Evolutionary conservation across 257 asterid genomes (phyloP).

Genomic region (Petunia axillaris): DNA sequence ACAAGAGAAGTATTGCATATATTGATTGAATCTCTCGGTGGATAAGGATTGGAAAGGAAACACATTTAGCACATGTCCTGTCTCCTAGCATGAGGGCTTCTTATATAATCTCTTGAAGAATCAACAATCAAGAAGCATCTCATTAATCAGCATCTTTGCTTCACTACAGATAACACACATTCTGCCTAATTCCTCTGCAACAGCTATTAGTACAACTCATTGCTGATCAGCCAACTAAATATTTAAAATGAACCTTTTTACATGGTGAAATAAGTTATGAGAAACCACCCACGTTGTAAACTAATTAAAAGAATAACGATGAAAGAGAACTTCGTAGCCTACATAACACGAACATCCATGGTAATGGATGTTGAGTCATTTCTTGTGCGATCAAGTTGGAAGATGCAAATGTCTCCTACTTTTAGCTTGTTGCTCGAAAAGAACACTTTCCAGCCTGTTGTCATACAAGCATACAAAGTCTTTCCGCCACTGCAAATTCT

Average conservation of each 20-base stretch:
- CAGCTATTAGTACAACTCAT: not conserved
- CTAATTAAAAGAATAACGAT: not conserved
- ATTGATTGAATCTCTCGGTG: not conserved
- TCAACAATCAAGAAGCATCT: not conserved
- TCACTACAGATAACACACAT: not conserved
- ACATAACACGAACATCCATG: slow-evolving; percentile 22
- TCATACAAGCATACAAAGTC: not conserved
- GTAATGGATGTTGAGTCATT: slow-evolving; percentile 15
- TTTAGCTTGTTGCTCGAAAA: slow-evolving; percentile 29
- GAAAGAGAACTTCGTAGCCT: not conserved
- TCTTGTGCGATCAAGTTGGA: slow-evolving; percentile 19
- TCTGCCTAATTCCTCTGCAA: not conserved
- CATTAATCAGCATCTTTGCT: too few relatives aligned
- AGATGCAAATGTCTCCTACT: slow-evolving; percentile 35
- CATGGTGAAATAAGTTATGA: slow-evolving; percentile 8
- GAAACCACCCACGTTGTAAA: not conserved
- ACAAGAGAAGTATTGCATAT: not conserved
- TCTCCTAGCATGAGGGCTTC: not conserved
- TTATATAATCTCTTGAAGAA: not conserved
- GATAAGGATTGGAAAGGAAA: not conserved
- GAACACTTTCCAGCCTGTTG: slow-evolving; percentile 31
- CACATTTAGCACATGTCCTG: not conserved
- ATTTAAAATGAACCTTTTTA: not conserved
- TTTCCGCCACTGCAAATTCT: not conserved
- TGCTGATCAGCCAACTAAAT: slow-evolving; percentile 9